Evolutionary conservation across 257 asterid species (phyloP), one percentile per base, ranked within the genome.

Genomic region (Coffea eugenioides): DNA sequence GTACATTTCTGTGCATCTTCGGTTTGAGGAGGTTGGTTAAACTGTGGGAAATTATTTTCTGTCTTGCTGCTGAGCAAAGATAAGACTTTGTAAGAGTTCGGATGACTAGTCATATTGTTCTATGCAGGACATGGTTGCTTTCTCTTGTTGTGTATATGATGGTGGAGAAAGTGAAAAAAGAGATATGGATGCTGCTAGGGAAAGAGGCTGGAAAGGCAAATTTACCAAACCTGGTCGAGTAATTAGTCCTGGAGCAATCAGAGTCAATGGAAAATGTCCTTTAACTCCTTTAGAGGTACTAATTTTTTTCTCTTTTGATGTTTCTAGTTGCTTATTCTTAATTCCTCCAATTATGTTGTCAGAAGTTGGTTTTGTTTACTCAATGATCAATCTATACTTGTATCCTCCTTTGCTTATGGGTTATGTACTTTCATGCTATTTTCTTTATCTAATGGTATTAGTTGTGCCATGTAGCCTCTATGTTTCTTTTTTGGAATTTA

Each of bases 161-260:
- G 99, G 99, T 21, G 98, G 97, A 39, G 84, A 84, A 43, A 83
- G 84, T 83, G 99, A 96, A 85, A 96, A 92, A 84, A 71, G 79
- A 75, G 97, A 94, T 84, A 96, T 96, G 99, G 97, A 92, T 89
- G 97, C 96, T 88, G 99, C 98, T 64, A 88, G 99, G 84, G 99
- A 96, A 88, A 90, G 93, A 85, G 97, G 99, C 69, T 96, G 99
- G 99, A 96, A 84, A 81, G 99, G 99, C 61, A 96, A 96, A 85
- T 96, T 96, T 84, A 92, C 97, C 46, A 96, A 90, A 80, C 97
- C 89, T 67, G 99, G 99, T 71, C 86, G 97, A 84, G 92, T 94
- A 49, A 94, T 94, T 77, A 91, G 87, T 59, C 99, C 99, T 79
- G 97, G 94, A 80, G 95, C 96, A 46, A 92, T 82, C 86, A 90